Base-by-base conservation (phyloP, 805 yeast species). In the Sugiyamaella smithiae region DNA sequence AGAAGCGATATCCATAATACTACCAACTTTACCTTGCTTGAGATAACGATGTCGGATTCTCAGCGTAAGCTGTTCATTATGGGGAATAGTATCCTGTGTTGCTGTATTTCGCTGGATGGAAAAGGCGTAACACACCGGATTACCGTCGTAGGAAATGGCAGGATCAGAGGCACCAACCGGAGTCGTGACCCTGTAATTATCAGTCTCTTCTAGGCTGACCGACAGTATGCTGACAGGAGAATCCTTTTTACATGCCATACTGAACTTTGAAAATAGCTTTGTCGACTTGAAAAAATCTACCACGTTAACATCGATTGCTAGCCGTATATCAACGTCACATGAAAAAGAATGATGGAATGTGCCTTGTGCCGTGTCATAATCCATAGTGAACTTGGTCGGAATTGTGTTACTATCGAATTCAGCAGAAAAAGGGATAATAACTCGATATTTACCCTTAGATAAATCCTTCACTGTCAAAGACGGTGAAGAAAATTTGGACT, bases 251-350 rank as follows among this genome's bases (percentile, higher is more conserved):
- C 89, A 74, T 16, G 87, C 84, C 40, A 87, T 73, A 11, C 84
- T 78, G 60, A 85, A 88, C 56, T 81, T 84, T 4, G 88, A 80
- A 54, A 77, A 82, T 1, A 87, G 66, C 24, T 71, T 67, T 14
- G 75, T 63, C 2, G 76, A 63, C 54, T 80, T 77, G 69, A 85
- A 86, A 8, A 82, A 80, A 62, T 88, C 96, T 58, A 85, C 91
- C 1, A 86, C 95, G 2, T 88, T 81, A 0, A 86, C 93, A 0
- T 88, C 82, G 5, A 86, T 67, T 4, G 77, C 71, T 32, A 87
- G 68, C 0, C 77, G 65, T 4, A 81, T 76, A 51, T 84, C 82
- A 4, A 84, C 51, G 1, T 58, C 57, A 25, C 59, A 54, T 43
- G 61, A 16, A 43, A 61, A 55, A 43, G 58, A 53, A 25, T 55